These are phyloP conservation scores for Metarhizium robertsii DNA, from an alignment of 2,329 filamentous ascomycete species.

Conservation along the genomic window DNA sequence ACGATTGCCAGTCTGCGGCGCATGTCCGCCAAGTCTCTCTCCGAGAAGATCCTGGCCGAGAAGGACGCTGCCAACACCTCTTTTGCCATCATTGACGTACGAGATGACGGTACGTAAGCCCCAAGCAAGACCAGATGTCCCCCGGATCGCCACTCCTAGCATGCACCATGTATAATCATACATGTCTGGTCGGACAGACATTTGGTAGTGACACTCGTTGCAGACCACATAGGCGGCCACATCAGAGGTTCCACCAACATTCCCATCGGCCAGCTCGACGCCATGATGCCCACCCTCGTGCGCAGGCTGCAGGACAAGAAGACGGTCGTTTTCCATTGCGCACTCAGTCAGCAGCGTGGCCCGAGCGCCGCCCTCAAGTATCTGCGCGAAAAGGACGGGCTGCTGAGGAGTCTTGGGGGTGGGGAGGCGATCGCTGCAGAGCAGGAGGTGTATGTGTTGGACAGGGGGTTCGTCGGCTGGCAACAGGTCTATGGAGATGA, in stretches of 20 bases:
- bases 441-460: constrained; percentile 74
- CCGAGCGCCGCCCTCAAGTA: constrained; percentile 78
- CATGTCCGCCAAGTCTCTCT: constrained; percentile 61
- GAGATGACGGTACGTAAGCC: constrained; percentile 58
- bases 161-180: no score
- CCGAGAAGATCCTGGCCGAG: constrained; percentile 50
- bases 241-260: constrained; percentile 70
- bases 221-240: constrained; percentile 86
- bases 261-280: constrained; percentile 64
- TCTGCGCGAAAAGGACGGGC: constrained; percentile 55
- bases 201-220: not conserved
- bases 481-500: constrained; percentile 77
- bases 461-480: constrained; percentile 81
- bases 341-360: constrained; percentile 81
- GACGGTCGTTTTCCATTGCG: constrained; percentile 89
- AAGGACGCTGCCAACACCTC: constrained; percentile 28
- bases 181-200: not conserved
- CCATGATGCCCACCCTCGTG: constrained; percentile 72
- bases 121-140: not conserved
- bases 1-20: constrained; percentile 55
- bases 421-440: constrained; percentile 16
- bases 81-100: constrained; percentile 78
- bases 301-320: constrained; percentile 68
- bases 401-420: constrained; percentile 23
- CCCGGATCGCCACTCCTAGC: not conserved